A percentile compares a stretch with the other conserved stretches of the same genome.
phyloP scores from a whole-genome alignment of 345 rosid species.

The Turritis glabra region DNA sequence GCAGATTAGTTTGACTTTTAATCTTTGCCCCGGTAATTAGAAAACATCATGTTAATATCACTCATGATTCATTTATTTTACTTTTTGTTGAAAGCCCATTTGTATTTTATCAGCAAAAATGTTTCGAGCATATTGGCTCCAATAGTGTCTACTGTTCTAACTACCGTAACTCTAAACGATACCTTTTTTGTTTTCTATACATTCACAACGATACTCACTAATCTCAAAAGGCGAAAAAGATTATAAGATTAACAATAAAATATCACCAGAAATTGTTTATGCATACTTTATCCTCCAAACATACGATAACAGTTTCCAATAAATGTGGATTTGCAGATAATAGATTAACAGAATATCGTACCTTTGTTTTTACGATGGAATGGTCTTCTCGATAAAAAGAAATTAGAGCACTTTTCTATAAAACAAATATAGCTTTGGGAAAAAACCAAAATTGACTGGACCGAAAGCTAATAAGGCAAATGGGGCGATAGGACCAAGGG shows the following conservation, averaged over 20 bases:
- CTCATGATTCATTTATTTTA: too few species aligned
- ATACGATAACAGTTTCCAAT: not conserved
- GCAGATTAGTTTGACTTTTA: too few species aligned
- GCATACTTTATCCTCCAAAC: slow-evolving; percentile 13
- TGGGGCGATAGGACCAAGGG: slow-evolving; percentile 15
- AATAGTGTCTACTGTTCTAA: too few species aligned
- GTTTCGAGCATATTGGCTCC: too few species aligned
- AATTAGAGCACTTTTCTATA: not conserved
- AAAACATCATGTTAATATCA: too few species aligned
- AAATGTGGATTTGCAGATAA: slow-evolving; percentile 12
- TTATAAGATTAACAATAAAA: not conserved
- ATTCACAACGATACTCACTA: too few species aligned
- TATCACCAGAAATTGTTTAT: not conserved
- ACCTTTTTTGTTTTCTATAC: too few species aligned
- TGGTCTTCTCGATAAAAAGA: not conserved
- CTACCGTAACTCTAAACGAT: too few species aligned
- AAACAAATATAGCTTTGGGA: not conserved
- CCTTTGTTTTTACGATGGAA: not conserved
- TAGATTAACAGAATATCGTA: not conserved
- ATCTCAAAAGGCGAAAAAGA: slow-evolving; percentile 3
- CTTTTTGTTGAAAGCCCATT: too few species aligned
- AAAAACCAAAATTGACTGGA: slow-evolving; percentile 14
- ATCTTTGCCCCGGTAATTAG: too few species aligned
- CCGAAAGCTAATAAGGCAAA: not conserved
- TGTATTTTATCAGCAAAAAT: too few species aligned